Evolutionary conservation across 2,329 filamentous ascomycete species (phyloP).

Genomic region (Dothidotthia symphoricarpi): DNA sequence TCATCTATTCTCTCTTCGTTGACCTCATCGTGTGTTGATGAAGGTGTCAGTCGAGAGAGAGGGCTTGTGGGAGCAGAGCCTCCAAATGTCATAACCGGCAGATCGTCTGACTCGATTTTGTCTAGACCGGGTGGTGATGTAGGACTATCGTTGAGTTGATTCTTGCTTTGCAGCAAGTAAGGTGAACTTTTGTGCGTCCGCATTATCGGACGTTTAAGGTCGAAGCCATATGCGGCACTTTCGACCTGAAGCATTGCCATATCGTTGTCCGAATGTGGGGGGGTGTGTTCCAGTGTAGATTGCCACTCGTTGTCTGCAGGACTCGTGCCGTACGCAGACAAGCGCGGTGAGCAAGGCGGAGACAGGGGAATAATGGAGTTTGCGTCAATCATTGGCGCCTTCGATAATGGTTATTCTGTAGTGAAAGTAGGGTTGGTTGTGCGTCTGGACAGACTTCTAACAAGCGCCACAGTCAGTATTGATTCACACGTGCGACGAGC

Average conservation of each 20-base stretch:
- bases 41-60: conserved; percentile 46
- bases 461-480: conserved; percentile 23
- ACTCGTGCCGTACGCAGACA: conserved; percentile 49
- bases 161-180: conserved; percentile 41
- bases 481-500: conserved; percentile 5
- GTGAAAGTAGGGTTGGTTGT: conserved; percentile 18
- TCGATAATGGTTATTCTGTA: conserved; percentile 19
- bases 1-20: conserved; percentile 43
- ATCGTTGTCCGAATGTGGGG: conserved; percentile 38
- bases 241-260: conserved; percentile 42
- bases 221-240: conserved; percentile 37
- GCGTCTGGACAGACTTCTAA: conserved; percentile 25
- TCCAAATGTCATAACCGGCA: conserved; percentile 41
- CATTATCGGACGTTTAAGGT: conserved; percentile 41
- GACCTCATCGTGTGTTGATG: conserved; percentile 40
- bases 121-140: conserved; percentile 36
- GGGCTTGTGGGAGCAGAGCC: conserved; percentile 50
- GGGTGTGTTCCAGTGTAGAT: conserved; percentile 34
- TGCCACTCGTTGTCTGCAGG: conserved; percentile 48
- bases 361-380: conserved; percentile 49
- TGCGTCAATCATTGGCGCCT: conserved; percentile 47
- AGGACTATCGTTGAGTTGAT: conserved; percentile 25
- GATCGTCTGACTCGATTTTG: conserved; percentile 36
- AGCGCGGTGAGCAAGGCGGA: conserved; percentile 52
- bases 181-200: conserved; percentile 48